Percentiles rank a stretch among this genome's conserved stretches.
Evolutionary conservation across 192 early-diverging fungal genomes (phyloP).

Genomic region (Podila verticillata): DNA sequence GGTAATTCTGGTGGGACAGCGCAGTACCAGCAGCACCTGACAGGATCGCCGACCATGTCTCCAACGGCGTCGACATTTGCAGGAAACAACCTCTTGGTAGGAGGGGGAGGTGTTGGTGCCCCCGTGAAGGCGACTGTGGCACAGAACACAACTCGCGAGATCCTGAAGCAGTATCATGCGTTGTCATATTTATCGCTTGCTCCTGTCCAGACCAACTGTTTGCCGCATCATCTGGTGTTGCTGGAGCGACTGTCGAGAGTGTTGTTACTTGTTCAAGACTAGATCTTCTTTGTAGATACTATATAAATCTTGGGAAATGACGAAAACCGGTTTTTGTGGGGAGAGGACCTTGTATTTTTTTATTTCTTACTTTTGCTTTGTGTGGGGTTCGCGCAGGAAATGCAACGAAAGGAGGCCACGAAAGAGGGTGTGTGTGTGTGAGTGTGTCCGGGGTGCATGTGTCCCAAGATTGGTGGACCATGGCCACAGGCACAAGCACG

Average conservation of each 20-base stretch:
- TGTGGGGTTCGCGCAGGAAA: too few species aligned
- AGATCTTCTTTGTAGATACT: not conserved
- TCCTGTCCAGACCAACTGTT: constrained; percentile 55
- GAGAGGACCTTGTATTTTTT: too few species aligned
- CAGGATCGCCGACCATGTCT: constrained; percentile 1
- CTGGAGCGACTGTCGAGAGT: constrained; percentile 59
- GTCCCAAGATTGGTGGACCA: too few species aligned
- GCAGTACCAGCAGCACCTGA: not conserved
- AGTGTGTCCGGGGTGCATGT: too few species aligned
- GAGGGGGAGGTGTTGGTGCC: not conserved
- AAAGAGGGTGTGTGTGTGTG: too few species aligned
- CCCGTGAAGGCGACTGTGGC: constrained; percentile 25
- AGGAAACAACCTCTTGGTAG: not conserved
- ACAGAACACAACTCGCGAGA: constrained; percentile 56
- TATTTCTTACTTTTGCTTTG: too few species aligned
- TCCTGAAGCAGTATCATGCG: constrained; percentile 61
- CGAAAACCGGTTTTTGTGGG: too few species aligned
- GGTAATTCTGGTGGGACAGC: not conserved
- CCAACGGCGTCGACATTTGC: constrained; percentile 1
- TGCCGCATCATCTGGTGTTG: constrained; percentile 59
- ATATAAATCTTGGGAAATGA: not conserved
- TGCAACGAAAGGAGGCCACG: too few species aligned
- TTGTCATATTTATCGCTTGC: constrained; percentile 59
- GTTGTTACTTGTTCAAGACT: constrained; percentile 49
- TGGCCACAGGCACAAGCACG: too few species aligned